Evolutionary conservation across 2,329 filamentous ascomycete genomes (phyloP).

Genomic region (Hortaea werneckii): DNA sequence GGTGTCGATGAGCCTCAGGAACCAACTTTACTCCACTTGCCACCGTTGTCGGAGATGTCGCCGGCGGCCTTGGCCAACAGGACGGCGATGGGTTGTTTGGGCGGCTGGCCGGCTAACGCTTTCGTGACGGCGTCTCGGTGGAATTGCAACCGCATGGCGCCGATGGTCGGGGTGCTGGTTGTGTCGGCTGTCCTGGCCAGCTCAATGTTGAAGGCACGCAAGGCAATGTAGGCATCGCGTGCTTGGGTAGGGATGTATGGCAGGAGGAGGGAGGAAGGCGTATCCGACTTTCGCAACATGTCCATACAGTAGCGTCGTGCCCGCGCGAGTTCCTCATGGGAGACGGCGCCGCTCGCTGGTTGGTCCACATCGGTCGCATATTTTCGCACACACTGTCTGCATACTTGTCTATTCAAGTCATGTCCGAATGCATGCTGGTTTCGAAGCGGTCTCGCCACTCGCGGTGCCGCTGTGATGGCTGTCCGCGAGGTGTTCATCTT

Average conservation of each 20-base stretch:
- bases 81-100: slow-evolving; percentile 83
- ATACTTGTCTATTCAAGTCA: neutral
- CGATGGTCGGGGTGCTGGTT: slow-evolving; percentile 78
- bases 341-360: slow-evolving; percentile 13
- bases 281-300: slow-evolving; percentile 66
- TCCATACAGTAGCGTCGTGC: slow-evolving; percentile 50
- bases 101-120: slow-evolving; percentile 66
- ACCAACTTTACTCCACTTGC: slow-evolving; percentile 48
- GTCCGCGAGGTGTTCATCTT: too few relatives aligned
- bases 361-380: slow-evolving; percentile 13
- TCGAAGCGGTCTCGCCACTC: too few relatives aligned
- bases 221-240: slow-evolving; percentile 75
- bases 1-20: slow-evolving; percentile 62
- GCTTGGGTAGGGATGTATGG: slow-evolving; percentile 69
- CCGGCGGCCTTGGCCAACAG: slow-evolving; percentile 65
- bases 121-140: slow-evolving; percentile 79
- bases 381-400: slow-evolving; percentile 2
- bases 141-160: slow-evolving; percentile 84
- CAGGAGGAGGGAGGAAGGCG: slow-evolving; percentile 75
- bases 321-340: slow-evolving; percentile 38
- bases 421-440: too few relatives aligned
- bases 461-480: too few relatives aligned
- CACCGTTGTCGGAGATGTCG: slow-evolving; percentile 40
- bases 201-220: slow-evolving; percentile 88
- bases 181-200: slow-evolving; percentile 82